A percentile compares a stretch with the other conserved stretches of the same genome.
These are phyloP conservation scores for Zygosaccharomyces bailii DNA, from an alignment of 805 yeast species.

Conservation along the genomic window DNA sequence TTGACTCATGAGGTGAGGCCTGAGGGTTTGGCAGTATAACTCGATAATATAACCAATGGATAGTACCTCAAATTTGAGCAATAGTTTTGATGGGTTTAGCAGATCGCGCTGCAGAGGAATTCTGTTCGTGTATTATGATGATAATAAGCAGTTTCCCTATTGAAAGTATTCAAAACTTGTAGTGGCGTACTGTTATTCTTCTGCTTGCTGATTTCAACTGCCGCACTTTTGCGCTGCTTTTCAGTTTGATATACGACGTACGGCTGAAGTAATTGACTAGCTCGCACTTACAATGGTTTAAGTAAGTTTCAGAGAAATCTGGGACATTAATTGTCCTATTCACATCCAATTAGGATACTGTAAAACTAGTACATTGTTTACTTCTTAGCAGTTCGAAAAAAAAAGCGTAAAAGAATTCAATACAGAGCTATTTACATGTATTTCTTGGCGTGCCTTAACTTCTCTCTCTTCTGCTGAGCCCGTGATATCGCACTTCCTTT, in stretches of 20 bases:
- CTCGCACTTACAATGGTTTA: too few species aligned
- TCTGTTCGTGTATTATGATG: background rate
- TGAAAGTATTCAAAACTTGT: background rate
- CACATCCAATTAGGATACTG: too few species aligned
- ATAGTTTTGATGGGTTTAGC: constrained; percentile 1
- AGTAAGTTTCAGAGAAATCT: too few species aligned
- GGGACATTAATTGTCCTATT: too few species aligned
- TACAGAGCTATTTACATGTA: constrained; percentile 14
- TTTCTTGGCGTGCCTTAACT: constrained; percentile 47
- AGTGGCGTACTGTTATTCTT: background rate
- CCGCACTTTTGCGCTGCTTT: too few species aligned
- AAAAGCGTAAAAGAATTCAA: too few species aligned
- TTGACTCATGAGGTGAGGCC: constrained; percentile 14
- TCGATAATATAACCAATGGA: background rate
- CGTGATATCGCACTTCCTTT: constrained; percentile 32
- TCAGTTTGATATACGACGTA: too few species aligned
- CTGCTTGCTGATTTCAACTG: too few species aligned
- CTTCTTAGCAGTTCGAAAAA: too few species aligned
- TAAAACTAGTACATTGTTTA: too few species aligned
- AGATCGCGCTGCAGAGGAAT: background rate
- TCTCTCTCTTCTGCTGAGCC: constrained; percentile 38
- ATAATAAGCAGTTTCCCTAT: background rate
- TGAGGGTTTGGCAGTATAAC: too few species aligned
- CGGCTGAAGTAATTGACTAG: too few species aligned
- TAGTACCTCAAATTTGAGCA: background rate